Percentiles rank a stretch among this genome's conserved stretches.
These are phyloP conservation scores for Yamadazyma atmosphaerica DNA, from an alignment of 1,139 yeast genomes.

Conservation along the genomic window DNA sequence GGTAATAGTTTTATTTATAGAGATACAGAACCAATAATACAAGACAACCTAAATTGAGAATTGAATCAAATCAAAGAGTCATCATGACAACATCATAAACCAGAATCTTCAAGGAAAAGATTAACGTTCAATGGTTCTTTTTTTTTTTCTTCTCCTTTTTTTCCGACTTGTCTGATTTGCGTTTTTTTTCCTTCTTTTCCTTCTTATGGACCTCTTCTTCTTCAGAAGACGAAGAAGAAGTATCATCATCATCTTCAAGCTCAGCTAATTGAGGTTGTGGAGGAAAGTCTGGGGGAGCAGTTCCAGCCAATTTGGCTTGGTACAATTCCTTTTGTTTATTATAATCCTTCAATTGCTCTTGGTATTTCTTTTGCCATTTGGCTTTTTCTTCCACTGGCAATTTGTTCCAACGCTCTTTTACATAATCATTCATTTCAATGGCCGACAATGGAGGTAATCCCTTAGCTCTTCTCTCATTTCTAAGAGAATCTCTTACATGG, in stretches of 20 bases:
- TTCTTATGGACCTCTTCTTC: constrained; percentile 16
- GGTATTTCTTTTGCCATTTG: constrained; percentile 75
- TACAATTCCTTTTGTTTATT: constrained; percentile 66
- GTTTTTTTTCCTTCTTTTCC: constrained; percentile 27
- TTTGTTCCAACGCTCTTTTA: constrained; percentile 76
- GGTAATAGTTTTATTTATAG: background rate
- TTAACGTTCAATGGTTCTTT: constrained; percentile 6
- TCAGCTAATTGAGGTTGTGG: constrained; percentile 15
- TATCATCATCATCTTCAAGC: constrained; percentile 10
- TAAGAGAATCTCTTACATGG: constrained; percentile 59
- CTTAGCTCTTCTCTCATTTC: constrained; percentile 61
- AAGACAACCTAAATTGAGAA: constrained; percentile 3
- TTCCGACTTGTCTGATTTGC: constrained; percentile 18
- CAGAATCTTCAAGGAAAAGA: background rate
- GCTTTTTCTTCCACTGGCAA: constrained; percentile 67
- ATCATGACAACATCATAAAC: too few species aligned
- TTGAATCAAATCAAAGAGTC: background rate
- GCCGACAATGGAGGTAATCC: constrained; percentile 67
- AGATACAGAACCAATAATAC: constrained; percentile 1
- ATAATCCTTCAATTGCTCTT: constrained; percentile 61
- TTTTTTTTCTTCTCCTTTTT: constrained; percentile 24
- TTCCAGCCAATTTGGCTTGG: constrained; percentile 23
- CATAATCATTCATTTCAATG: constrained; percentile 74
- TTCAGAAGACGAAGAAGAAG: constrained; percentile 3
- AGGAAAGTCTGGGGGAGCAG: constrained; percentile 5